Base-by-base conservation (phyloP, 345 rosid species). In the Noccaea bulbosa region DNA sequence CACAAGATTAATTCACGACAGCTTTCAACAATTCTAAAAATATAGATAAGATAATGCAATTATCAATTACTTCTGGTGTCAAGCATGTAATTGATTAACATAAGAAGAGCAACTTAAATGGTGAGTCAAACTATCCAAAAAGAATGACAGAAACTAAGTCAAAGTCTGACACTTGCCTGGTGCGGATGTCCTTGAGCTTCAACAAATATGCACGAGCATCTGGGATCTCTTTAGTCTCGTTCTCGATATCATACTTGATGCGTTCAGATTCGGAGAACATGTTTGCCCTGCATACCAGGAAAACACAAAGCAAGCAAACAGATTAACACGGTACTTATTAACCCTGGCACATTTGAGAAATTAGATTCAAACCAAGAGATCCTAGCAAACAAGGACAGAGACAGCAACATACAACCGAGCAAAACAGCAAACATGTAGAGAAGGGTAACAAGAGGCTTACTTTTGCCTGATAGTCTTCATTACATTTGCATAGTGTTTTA, bases 401-500 rank as follows among this genome's bases (percentile, higher is more conserved):
- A 4, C 7, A 22, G 10, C 17, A 50, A 53, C 44, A 38, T 1
- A 39, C 17, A 46, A 2, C 8, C 22, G 10, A 40, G 20, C 9
- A 37, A 56, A 49, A 50, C 2, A 51, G 6, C 10, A 60, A 32
- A 65, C 17, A 52, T 59, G 20, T 34, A 2, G 39, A 40, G 57
- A 45, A 45, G 11, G 50, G 58, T 3, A 66, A 41, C 10, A 65
- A 73, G 62, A 39, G 44, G 56, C 80, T 83, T 83, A 95, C 99
- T 95, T 92, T 76, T 92, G 87, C 78, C 98, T 84, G 67, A 86
- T 72, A 24, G 87, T 90, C 87, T 87, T 87, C 98, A 95, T 90
- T 40, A 92, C 91, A 69, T 81, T 89, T 2, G 97, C 91, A 74
- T 90, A 95, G 4, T 88, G 97, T 64, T 86, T 52, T 7, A 95